phyloP scores from a whole-genome alignment of 208 protist species.

The Trypanosoma platydactyli region DNA sequence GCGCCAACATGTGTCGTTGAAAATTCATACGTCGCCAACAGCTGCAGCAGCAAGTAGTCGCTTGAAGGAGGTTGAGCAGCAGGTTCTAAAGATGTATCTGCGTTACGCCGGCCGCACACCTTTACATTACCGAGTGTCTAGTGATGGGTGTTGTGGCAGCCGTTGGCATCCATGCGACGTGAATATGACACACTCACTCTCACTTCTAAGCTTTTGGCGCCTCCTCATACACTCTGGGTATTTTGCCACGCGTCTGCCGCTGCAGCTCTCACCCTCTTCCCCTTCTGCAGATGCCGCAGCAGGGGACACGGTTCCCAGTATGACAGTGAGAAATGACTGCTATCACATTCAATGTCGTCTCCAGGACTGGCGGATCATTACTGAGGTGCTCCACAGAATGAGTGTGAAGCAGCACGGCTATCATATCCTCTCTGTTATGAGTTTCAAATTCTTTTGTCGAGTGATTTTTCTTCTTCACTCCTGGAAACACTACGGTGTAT shows the following conservation, averaged over 20 bases:
- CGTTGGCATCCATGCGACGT: background rate
- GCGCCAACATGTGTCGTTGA: background rate
- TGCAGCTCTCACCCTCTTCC: background rate
- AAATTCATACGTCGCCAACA: background rate
- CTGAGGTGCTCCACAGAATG: slow-evolving; percentile 46
- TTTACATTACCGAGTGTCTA: background rate
- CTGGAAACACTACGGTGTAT: slow-evolving; percentile 27
- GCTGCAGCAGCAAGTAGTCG: background rate
- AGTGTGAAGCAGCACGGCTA: slow-evolving; percentile 54
- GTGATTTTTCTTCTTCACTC: slow-evolving; percentile 55
- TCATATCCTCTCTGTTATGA: slow-evolving; percentile 44
- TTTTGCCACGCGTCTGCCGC: slow-evolving; percentile 6
- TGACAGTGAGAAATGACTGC: background rate
- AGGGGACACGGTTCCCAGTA: background rate
- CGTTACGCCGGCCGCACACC: slow-evolving; percentile 19
- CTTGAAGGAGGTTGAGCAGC: slow-evolving; percentile 5
- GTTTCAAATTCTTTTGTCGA: slow-evolving; percentile 62
- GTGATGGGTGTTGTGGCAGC: background rate
- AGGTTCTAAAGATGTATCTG: slow-evolving; percentile 26
- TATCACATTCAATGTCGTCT: slow-evolving; percentile 28
- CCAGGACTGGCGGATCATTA: slow-evolving; percentile 48
- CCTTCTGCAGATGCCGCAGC: background rate
- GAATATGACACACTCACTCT: slow-evolving; percentile 26
- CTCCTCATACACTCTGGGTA: slow-evolving; percentile 39
- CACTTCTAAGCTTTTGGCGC: slow-evolving; percentile 36